Conservation (phyloP, 2,329 filamentous ascomycete species). For the Aureobasidium subglaciale region DNA sequence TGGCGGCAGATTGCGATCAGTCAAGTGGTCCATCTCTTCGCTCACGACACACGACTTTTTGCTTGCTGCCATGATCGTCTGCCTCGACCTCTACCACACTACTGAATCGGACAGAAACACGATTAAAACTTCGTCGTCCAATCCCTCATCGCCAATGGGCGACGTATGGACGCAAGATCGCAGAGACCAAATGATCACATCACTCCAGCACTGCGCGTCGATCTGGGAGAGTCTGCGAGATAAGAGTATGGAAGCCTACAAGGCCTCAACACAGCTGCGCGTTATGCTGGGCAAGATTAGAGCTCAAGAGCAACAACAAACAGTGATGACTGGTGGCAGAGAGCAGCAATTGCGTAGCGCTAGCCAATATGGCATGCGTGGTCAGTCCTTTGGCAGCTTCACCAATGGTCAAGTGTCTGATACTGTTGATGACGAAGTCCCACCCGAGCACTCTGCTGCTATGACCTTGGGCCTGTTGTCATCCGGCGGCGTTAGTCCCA, state of each 20-base stretch:
- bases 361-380: not conserved
- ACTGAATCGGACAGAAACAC: slow-evolving; percentile 37
- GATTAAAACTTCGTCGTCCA: slow-evolving; percentile 22
- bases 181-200: slow-evolving; percentile 66
- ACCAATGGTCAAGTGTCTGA: slow-evolving; percentile 25
- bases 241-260: slow-evolving; percentile 80
- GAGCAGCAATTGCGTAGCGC: slow-evolving; percentile 8
- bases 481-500: slow-evolving; percentile 52
- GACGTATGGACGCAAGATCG: slow-evolving; percentile 38
- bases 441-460: slow-evolving; percentile 56
- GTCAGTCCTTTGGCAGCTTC: slow-evolving; percentile 24
- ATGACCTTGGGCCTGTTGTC: slow-evolving; percentile 66
- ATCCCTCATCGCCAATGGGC: slow-evolving; percentile 23
- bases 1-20: slow-evolving; percentile 61
- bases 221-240: slow-evolving; percentile 79
- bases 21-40: slow-evolving; percentile 72
- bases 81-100: slow-evolving; percentile 72
- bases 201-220: slow-evolving; percentile 62
- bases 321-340: slow-evolving; percentile 18
- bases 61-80: slow-evolving; percentile 76
- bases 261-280: slow-evolving; percentile 71
- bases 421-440: slow-evolving; percentile 48
- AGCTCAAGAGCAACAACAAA: slow-evolving; percentile 32
- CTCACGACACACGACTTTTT: slow-evolving; percentile 80
- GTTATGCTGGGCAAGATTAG: slow-evolving; percentile 78